These are phyloP conservation scores for Sphaerulina vaccinii DNA, from an alignment of 2,329 filamentous ascomycete species.

Conservation along the genomic window DNA sequence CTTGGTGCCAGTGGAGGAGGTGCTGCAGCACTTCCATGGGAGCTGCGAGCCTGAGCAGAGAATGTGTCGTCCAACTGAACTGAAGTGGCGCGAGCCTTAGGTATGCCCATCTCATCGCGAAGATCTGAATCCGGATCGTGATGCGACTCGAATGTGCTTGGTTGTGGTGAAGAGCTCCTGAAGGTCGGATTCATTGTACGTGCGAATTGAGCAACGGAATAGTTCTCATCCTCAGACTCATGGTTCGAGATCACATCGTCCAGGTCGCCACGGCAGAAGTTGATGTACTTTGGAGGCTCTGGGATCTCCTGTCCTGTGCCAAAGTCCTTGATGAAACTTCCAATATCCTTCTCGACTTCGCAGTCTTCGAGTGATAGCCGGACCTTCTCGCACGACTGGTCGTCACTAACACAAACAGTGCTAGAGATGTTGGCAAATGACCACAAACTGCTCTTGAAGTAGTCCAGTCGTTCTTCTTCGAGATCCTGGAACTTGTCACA, in stretches of 20 bases:
- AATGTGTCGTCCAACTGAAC: slow-evolving; percentile 36
- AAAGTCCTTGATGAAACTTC: slow-evolving; percentile 78
- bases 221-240: slow-evolving; percentile 79
- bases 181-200: slow-evolving; percentile 94
- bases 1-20: slow-evolving; percentile 28
- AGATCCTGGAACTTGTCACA: slow-evolving; percentile 99
- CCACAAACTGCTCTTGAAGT: slow-evolving; percentile 97
- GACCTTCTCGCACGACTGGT: slow-evolving; percentile 92
- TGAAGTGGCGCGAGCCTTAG: slow-evolving; percentile 39
- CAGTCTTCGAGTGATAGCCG: slow-evolving; percentile 89
- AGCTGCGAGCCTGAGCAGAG: slow-evolving; percentile 30
- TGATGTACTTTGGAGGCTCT: slow-evolving; percentile 96
- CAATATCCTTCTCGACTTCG: slow-evolving; percentile 95
- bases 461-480: slow-evolving; percentile 94
- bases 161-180: slow-evolving; percentile 91
- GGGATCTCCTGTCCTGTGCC: slow-evolving; percentile 97
- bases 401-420: slow-evolving; percentile 96
- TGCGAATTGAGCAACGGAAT: slow-evolving; percentile 94
- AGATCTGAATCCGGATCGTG: slow-evolving; percentile 78
- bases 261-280: slow-evolving; percentile 88
- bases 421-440: slow-evolving; percentile 96
- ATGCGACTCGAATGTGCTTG: slow-evolving; percentile 87
- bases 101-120: slow-evolving; percentile 64
- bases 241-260: slow-evolving; percentile 75
- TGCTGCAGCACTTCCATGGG: slow-evolving; percentile 30